Evolutionary conservation across 805 yeast species (phyloP).

Genomic region (Starmerella bombi): DNA sequence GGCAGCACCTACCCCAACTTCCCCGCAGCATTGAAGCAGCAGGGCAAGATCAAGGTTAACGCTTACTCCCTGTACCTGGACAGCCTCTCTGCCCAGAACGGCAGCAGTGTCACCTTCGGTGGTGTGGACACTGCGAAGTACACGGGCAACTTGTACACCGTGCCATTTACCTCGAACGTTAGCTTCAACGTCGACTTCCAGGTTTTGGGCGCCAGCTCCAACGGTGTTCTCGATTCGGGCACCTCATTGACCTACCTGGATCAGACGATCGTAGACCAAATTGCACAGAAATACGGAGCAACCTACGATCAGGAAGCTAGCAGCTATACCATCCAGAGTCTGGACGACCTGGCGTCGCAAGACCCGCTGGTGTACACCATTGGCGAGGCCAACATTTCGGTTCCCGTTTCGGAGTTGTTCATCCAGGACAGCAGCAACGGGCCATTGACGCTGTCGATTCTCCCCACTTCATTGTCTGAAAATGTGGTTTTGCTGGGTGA

Average conservation of each 20-base stretch:
- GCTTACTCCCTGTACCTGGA: constrained; percentile 38
- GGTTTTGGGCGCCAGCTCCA: constrained; percentile 6
- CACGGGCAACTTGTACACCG: constrained; percentile 31
- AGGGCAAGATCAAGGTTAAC: constrained; percentile 31
- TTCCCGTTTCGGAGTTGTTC: constrained; percentile 23
- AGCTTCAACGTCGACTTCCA: constrained; percentile 13
- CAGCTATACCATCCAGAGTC: constrained; percentile 5
- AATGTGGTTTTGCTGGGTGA: constrained; percentile 38
- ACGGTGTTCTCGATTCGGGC: constrained; percentile 38
- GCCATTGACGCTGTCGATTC: constrained; percentile 4
- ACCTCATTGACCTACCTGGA: constrained; percentile 39
- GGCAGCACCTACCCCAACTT: constrained; percentile 23
- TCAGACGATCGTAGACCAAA: not conserved
- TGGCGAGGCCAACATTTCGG: constrained; percentile 16
- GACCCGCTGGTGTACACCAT: constrained; percentile 15
- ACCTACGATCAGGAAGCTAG: constrained; percentile 4
- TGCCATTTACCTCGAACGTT: constrained; percentile 9
- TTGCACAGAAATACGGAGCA: constrained; percentile 12
- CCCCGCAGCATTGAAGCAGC: constrained; percentile 27
- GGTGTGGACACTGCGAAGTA: constrained; percentile 55
- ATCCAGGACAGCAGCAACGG: constrained; percentile 8
- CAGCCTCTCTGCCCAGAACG: constrained; percentile 19
- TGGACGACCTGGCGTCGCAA: not conserved
- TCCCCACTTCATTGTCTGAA: constrained; percentile 20
- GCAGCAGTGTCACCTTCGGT: constrained; percentile 36